Evolutionary conservation across 148 eudicot genomes (phyloP), one percentile per base, ranked within the genome.

Genomic region (Heliamphora exappendiculata): DNA sequence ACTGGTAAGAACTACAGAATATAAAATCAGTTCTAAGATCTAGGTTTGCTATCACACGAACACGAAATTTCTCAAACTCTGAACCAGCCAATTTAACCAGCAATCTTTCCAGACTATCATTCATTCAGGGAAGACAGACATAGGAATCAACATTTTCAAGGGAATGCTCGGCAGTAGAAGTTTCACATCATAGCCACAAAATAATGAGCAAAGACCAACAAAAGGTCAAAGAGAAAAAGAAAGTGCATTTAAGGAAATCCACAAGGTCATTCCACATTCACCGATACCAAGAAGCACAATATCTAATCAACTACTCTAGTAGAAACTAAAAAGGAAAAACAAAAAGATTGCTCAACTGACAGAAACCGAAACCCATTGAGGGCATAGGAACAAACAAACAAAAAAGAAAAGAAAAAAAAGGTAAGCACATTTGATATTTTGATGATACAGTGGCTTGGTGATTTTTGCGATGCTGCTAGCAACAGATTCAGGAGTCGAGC

Each of bases 381-480:
- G 33, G 39, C 19, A 29, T 60, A 60, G 33, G 26, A 58, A 58
- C 33, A 58, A 62, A 47, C 9, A 22, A 58, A 3, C n/a, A n/a
- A n/a, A n/a, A n/a, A n/a, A n/a, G n/a, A n/a, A n/a, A n/a, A n/a
- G n/a, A n/a, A n/a, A n/a, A n/a, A n/a, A 73, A 22, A 1, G 9
- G 53, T 47, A 45, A 54, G 64, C 34, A 22, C 42, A 20, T 75
- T 29, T 11, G 49, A 22, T 19, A 20, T 50, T 75, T 49, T 29
- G 26, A 75, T 75, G 26, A 63, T 62, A 58, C 10, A 75, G 9
- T 4, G 26, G 47, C 1, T 69, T 45, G 36, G n/a, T 19, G 31
- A 5, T 55, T 54, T 50, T 64, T 65, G 51, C 14, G 24, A 44
- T 5, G 62, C 67, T 7, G 37, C 57, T n/a, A 73, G 75, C 77